Percentiles rank a stretch among this genome's conserved stretches.
These are phyloP conservation scores for Circinella minor DNA, from an alignment of 371 early-diverging fungal species.

Conservation along the genomic window DNA sequence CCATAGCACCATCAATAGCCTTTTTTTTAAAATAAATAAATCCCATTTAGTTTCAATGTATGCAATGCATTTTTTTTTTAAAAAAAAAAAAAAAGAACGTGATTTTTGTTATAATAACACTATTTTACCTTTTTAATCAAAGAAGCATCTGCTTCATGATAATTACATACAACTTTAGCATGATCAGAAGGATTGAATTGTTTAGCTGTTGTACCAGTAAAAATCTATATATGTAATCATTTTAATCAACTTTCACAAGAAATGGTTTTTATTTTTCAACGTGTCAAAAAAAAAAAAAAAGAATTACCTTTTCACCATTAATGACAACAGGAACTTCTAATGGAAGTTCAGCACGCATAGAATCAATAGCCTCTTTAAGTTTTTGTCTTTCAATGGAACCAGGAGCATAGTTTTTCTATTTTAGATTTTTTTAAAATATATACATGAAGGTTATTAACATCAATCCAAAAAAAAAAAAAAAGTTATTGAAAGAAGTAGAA, in stretches of 20 bases:
- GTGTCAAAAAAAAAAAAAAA: neutral
- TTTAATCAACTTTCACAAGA: too few species aligned
- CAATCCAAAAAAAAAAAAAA: neutral
- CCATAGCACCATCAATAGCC: constrained; percentile 92
- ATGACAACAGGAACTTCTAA: constrained; percentile 85
- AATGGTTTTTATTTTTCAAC: too few species aligned
- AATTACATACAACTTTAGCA: constrained; percentile 79
- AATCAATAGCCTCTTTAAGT: constrained; percentile 79
- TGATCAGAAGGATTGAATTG: constrained; percentile 91
- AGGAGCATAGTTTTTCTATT: constrained; percentile 67
- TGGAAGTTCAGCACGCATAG: constrained; percentile 75
- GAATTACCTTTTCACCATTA: constrained; percentile 80
- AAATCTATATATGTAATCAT: constrained; percentile 43
- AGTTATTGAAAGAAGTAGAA: neutral
- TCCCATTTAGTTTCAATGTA: too few species aligned
- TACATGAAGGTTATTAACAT: too few species aligned
- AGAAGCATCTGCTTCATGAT: constrained; percentile 81
- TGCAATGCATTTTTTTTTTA: too few species aligned
- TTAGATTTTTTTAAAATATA: too few species aligned
- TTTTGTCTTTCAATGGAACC: constrained; percentile 79
- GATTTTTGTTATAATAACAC: too few species aligned
- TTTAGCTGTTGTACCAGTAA: constrained; percentile 66
- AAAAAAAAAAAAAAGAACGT: too few species aligned
- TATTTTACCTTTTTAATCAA: constrained; percentile 59
- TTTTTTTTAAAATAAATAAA: neutral